These are phyloP conservation scores for Typha latifolia DNA, from an alignment of 176 grass and related monocot genomes.

Conservation along the genomic window DNA sequence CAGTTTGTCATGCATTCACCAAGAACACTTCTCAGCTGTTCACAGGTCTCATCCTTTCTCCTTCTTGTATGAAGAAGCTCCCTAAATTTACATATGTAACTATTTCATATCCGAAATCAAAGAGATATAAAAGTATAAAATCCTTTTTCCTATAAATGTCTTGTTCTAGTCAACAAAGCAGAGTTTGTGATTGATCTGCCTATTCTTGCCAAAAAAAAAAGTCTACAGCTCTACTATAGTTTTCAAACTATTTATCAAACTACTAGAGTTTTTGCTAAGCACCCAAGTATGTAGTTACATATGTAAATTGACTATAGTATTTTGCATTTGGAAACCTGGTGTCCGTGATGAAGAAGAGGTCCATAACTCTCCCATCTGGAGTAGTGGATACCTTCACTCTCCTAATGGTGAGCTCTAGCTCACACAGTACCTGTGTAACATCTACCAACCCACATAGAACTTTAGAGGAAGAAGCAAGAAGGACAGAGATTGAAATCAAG, in stretches of 20 bases:
- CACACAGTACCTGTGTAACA: constrained; percentile 22
- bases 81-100: background rate
- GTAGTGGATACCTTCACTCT: constrained; percentile 22
- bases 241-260: too few relatives aligned
- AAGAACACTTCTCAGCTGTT: constrained; percentile 9
- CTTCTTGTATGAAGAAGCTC: constrained; percentile 12
- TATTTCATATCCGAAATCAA: too few relatives aligned
- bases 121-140: background rate
- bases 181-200: too few relatives aligned
- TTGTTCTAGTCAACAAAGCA: background rate
- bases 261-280: too few relatives aligned
- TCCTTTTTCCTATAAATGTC: background rate
- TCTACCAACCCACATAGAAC: constrained; percentile 3
- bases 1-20: constrained; percentile 10
- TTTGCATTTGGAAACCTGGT: constrained; percentile 10
- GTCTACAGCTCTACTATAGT: too few relatives aligned
- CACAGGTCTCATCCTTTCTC: constrained; percentile 9
- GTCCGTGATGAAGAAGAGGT: constrained; percentile 22
- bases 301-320: background rate
- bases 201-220: too few relatives aligned
- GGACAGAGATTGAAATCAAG: too few relatives aligned
- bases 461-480: background rate
- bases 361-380: constrained; percentile 21
- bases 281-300: too few relatives aligned
- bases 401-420: constrained; percentile 17